Evolutionary conservation across 345 rosid species (phyloP), one percentile per base, ranked within the genome.

Genomic region (Aegle marmelos): DNA sequence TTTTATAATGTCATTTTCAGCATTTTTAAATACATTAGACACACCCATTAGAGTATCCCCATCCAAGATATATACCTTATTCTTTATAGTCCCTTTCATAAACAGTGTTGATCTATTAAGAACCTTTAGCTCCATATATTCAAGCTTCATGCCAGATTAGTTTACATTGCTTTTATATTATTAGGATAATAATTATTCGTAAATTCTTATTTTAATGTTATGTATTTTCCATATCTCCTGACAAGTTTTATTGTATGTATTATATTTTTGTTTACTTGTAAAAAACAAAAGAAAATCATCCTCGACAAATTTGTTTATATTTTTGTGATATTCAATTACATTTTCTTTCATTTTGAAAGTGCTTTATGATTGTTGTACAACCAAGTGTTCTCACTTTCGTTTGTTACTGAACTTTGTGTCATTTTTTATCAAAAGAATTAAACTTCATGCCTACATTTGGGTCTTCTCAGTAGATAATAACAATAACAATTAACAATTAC

Each of bases 191-290:
- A 57, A 58, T 22, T 53, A 58, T 73, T 36, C 53, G 67, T 58
- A 73, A 73, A 58, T 73, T 67, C 24, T 67, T 67, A 73, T 72
- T 59, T 58, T 73, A 50, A 56, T 59, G 54, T 58, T 73, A 8
- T 36, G 66, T 36, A 25, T 24, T 13, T 73, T 72, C 53, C 34
- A 57, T 22, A 57, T 34, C 36, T 37, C 22, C 7, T 34, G 76
- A 36, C 56, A 37, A 73, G 54, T 73, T 73, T 72, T 72, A 36
- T 36, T 37, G 41, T 37, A 31, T 58, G n/a, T 19, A 72, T 36
- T 24, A 72, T 72, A 11, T 19, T 31, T 73, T 60, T 73, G 54
- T 36, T 16, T 36, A 25, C 19, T 24, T 36, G 76, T 73, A 59
- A 58, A 73, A 36, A 36, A 1, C 10, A 37, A 37, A 37, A 7